Conservation (phyloP, 129 eudicot species). For the Flaveria bidentis region DNA sequence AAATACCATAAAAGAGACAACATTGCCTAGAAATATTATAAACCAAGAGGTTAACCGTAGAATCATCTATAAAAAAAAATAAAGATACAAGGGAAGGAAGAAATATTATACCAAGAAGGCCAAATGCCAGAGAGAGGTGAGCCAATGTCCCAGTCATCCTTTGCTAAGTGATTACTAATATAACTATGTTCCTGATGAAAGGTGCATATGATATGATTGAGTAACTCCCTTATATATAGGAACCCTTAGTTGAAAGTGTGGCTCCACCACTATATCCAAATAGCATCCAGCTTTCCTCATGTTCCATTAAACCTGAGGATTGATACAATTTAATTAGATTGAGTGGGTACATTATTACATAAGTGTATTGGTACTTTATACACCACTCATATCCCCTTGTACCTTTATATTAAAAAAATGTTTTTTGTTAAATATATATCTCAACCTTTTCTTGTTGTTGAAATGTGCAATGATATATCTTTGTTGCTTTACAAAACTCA, state of each 20-base stretch:
- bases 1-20: slow-evolving; percentile 59
- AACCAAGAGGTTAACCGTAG: background rate
- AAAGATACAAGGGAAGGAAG: background rate
- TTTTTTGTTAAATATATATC: background rate
- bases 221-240: slow-evolving; percentile 38
- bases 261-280: slow-evolving; percentile 10
- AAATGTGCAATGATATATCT: background rate
- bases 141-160: slow-evolving; percentile 24
- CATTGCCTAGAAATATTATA: slow-evolving; percentile 43
- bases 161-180: no score
- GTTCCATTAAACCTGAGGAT: background rate
- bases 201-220: slow-evolving; percentile 5
- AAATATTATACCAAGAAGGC: slow-evolving; percentile 21
- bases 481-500: background rate
- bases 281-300: background rate
- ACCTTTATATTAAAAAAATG: no score
- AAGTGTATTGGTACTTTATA: slow-evolving; percentile 4
- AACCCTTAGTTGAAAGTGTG: background rate
- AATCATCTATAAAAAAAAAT: background rate
- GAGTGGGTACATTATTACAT: background rate
- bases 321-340: background rate
- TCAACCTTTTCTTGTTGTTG: background rate
- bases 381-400: background rate
- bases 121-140: slow-evolving; percentile 31
- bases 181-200: background rate